These are phyloP conservation scores for Combretum micranthum DNA, from an alignment of 345 rosid species.

Conservation along the genomic window DNA sequence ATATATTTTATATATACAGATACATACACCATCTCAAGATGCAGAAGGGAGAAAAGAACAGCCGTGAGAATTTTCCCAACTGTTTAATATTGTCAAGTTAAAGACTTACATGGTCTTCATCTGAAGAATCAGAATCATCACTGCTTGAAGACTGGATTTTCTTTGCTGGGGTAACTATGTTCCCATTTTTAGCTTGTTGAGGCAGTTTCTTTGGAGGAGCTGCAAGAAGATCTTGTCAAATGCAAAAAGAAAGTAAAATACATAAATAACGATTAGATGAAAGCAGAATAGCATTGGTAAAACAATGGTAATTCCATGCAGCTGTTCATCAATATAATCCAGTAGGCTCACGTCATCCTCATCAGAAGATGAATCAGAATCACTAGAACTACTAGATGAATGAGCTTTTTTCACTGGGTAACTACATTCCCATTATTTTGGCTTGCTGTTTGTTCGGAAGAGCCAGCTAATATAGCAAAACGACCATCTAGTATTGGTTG, in stretches of 20 bases:
- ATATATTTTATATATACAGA: too few relatives aligned
- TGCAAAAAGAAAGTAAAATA: neutral
- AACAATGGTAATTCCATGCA: neutral
- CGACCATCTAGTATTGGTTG: too few relatives aligned
- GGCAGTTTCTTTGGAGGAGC: constrained; percentile 32
- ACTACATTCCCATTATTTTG: constrained; percentile 33
- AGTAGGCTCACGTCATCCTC: constrained; percentile 23
- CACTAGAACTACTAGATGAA: constrained; percentile 34
- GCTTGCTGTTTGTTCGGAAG: constrained; percentile 29
- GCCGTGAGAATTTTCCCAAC: neutral
- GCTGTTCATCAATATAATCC: neutral
- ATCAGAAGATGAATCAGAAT: constrained; percentile 21
- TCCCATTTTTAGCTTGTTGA: constrained; percentile 29
- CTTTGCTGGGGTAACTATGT: constrained; percentile 20
- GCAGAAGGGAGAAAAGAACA: too few relatives aligned
- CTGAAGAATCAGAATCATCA: constrained; percentile 34
- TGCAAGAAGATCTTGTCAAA: constrained; percentile 2
- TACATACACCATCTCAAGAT: too few relatives aligned
- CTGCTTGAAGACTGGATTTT: constrained; percentile 34
- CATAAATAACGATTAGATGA: neutral
- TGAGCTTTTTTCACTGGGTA: constrained; percentile 24
- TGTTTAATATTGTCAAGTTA: neutral
- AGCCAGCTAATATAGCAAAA: constrained; percentile 17
- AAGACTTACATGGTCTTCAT: constrained; percentile 24
- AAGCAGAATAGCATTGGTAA: too few relatives aligned